Percentiles rank a stretch among this genome's conserved stretches.
Conservation (phyloP, 2,329 filamentous ascomycete species). For the Bipolaris zeicola region DNA sequence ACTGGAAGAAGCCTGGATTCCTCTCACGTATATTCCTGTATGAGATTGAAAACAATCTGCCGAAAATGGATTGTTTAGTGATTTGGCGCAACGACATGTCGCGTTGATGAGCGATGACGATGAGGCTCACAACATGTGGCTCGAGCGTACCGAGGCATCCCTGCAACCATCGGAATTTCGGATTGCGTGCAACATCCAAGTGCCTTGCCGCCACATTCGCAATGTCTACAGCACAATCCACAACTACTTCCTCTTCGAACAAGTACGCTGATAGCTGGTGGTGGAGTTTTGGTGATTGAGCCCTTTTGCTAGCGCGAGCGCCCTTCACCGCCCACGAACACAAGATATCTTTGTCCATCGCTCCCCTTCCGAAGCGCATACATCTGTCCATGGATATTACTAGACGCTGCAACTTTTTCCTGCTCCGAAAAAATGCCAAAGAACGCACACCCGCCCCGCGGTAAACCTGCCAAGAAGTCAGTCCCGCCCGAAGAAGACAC, state of each 20-base stretch:
- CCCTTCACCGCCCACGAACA: slow-evolving; percentile 21
- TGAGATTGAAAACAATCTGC: too few species aligned
- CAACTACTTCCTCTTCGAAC: neutral
- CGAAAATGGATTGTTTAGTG: neutral
- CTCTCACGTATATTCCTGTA: neutral
- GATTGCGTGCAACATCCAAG: slow-evolving; percentile 9
- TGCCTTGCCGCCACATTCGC: neutral
- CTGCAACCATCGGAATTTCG: slow-evolving; percentile 22
- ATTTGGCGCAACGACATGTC: neutral
- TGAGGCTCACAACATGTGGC: slow-evolving; percentile 9
- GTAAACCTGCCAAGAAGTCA: slow-evolving; percentile 49
- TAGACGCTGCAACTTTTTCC: neutral
- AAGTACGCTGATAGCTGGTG: neutral
- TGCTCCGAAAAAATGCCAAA: slow-evolving; percentile 50
- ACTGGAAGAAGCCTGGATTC: neutral
- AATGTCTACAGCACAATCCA: slow-evolving; percentile 9
- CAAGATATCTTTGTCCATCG: neutral
- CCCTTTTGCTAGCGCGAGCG: slow-evolving; percentile 22
- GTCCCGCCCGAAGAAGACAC: slow-evolving; percentile 54
- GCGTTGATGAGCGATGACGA: slow-evolving; percentile 5
- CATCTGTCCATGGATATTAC: slow-evolving; percentile 15
- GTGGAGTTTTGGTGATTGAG: slow-evolving; percentile 19
- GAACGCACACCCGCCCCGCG: slow-evolving; percentile 56
- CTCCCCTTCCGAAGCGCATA: slow-evolving; percentile 3
- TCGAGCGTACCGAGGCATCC: slow-evolving; percentile 22